Evolutionary conservation across 768 basidiomycete genomes (phyloP), one percentile per base, ranked within the genome.

Genomic region (Tylopilus plumbeoviolaceoides): DNA sequence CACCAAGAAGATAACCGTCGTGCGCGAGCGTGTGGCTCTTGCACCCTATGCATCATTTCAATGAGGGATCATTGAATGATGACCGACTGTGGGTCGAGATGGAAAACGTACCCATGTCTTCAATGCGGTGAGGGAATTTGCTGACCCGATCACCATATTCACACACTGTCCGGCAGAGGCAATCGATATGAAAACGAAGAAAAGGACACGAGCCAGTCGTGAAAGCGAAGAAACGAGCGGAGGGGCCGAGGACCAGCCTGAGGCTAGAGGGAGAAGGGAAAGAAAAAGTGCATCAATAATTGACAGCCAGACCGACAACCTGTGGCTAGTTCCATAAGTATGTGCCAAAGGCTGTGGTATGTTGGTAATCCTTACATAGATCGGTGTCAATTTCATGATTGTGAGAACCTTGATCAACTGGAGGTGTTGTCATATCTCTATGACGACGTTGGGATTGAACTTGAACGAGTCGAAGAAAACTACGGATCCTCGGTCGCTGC

Each of bases 1-100:
- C 38, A 75, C 63, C 59, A 80, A 77, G 62, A 79, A 83, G 33
- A 71, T 56, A 5, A 74, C 69, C 31, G 79, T 81, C 61, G 72
- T 74, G 10, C 72, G 75, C n/a, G 76, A 78, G 33, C 78, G 60
- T 7, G 78, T 81, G 47, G 80, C 70, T 54, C 77, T 72, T 30
- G 73, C 63, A 56, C 75, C 78, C 81, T 82, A 31, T 10, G 21
- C 28, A 7, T 30, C 28, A 30, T 30, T 10, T 5, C 23, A 5
- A 23, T 23, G 23, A 23, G 23, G 23, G 23, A 23, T 23, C 23
- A 5, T 5, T 23, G 23, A 5, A 23, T 23, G 23, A 23, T 23
- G 23, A 23, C 23, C 23, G 23, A 23, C 23, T 23, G 23, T 23
- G 28, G 28, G 28, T 30, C 10, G 28, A 30, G 28, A 30, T 7